phyloP scores from a whole-genome alignment of 805 yeast species.

The Ogataea angusta region DNA sequence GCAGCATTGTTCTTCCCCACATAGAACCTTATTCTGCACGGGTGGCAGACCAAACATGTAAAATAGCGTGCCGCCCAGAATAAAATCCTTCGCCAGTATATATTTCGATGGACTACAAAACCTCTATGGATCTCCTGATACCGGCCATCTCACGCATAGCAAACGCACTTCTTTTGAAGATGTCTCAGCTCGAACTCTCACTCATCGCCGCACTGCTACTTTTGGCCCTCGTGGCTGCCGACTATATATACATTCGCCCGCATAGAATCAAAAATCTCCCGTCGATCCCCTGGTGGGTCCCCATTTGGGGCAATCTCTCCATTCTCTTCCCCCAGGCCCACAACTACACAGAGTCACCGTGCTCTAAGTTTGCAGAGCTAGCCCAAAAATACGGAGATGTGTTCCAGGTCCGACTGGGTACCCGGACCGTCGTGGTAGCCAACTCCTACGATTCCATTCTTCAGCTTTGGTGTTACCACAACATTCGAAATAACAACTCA shows the following conservation, averaged over 20 bases:
- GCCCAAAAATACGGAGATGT: conserved; percentile 41
- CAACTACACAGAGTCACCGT: conserved; percentile 36
- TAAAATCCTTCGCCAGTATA: conserved; percentile 4
- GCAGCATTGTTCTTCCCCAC: not conserved
- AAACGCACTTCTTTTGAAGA: not conserved
- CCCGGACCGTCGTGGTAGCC: conserved; percentile 56
- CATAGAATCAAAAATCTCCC: conserved; percentile 20
- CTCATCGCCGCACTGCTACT: no score
- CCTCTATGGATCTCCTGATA: not conserved
- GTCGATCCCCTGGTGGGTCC: conserved; percentile 18
- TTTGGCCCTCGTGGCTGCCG: conserved; percentile 3
- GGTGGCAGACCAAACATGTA: not conserved
- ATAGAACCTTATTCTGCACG: not conserved
- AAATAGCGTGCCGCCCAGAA: conserved; percentile 9
- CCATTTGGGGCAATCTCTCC: conserved; percentile 27
- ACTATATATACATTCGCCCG: conserved; percentile 10
- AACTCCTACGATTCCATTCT: conserved; percentile 56
- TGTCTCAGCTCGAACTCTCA: not conserved
- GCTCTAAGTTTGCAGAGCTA: conserved; percentile 47
- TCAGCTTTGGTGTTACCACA: conserved; percentile 47
- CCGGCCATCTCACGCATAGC: not conserved
- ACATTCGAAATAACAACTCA: conserved; percentile 55
- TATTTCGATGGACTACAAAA: conserved; percentile 1
- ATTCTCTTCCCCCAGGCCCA: conserved; percentile 27
- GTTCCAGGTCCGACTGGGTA: conserved; percentile 64